Evolutionary conservation across 805 yeast species (phyloP).

Genomic region (Wickerhamomyces ciferrii): DNA sequence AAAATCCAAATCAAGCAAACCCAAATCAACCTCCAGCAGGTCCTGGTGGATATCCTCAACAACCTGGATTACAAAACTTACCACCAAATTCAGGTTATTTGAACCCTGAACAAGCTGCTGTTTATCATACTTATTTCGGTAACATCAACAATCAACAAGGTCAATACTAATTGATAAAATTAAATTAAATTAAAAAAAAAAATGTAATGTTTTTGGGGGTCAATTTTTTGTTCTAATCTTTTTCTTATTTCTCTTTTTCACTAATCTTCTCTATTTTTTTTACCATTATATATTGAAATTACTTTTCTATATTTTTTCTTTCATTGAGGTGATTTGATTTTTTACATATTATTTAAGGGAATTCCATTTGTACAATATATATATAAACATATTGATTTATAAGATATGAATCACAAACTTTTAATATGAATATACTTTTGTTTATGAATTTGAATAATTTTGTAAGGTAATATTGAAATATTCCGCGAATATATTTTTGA

Average conservation of each 20-base stretch:
- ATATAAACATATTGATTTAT: too few relatives aligned
- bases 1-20: conserved; percentile 1
- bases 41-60: conserved; percentile 36
- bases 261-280: neutral
- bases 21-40: conserved; percentile 12
- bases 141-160: conserved; percentile 54
- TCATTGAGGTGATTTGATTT: neutral
- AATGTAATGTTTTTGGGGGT: neutral
- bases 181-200: conserved; percentile 6
- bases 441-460: too few relatives aligned
- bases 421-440: too few relatives aligned
- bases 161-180: conserved; percentile 33
- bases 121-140: conserved; percentile 60
- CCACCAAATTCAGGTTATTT: conserved; percentile 40
- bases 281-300: neutral
- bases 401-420: too few relatives aligned
- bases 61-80: conserved; percentile 33
- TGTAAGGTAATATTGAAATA: too few relatives aligned
- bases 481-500: neutral
- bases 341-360: neutral
- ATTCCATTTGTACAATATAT: neutral
- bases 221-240: neutral
- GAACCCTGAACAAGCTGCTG: conserved; percentile 49
- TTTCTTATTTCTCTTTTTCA: neutral
- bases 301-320: neutral